Evolutionary conservation across 2,329 filamentous ascomycete species (phyloP).

Genomic region (Fusarium tupiense): DNA sequence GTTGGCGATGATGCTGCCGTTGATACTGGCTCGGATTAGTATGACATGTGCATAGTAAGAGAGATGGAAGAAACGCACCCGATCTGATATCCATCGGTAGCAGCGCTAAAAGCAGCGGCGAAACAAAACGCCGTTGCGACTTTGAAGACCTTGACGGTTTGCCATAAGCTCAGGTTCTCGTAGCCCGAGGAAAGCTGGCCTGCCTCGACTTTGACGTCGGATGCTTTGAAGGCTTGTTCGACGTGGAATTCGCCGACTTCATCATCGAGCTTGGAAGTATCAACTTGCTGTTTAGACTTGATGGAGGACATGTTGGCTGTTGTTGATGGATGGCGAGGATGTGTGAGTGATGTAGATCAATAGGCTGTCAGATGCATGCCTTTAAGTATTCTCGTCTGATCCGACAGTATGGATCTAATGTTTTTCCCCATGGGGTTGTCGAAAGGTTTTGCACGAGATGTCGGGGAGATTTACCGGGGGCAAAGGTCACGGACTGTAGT

Average conservation of each 20-base stretch:
- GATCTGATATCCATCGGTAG: not conserved
- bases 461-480: not conserved
- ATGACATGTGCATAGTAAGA: not conserved
- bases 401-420: not conserved
- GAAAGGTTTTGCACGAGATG: not conserved
- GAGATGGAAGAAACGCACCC: not conserved
- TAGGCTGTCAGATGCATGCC: not conserved
- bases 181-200: not conserved
- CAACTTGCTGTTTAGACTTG: not conserved
- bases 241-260: not conserved
- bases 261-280: not conserved
- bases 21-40: not conserved
- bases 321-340: not conserved
- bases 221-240: not conserved
- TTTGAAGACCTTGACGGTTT: not conserved
- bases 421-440: not conserved
- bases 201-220: not conserved
- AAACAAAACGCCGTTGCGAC: not conserved
- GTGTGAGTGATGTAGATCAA: not conserved
- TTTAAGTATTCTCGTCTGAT: not conserved
- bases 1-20: not conserved
- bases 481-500: not conserved
- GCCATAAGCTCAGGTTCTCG: not conserved
- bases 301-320: not conserved
- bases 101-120: not conserved